Evolutionary conservation across 257 asterid species (phyloP).

Genomic region (Schizonepeta tenuifolia): DNA sequence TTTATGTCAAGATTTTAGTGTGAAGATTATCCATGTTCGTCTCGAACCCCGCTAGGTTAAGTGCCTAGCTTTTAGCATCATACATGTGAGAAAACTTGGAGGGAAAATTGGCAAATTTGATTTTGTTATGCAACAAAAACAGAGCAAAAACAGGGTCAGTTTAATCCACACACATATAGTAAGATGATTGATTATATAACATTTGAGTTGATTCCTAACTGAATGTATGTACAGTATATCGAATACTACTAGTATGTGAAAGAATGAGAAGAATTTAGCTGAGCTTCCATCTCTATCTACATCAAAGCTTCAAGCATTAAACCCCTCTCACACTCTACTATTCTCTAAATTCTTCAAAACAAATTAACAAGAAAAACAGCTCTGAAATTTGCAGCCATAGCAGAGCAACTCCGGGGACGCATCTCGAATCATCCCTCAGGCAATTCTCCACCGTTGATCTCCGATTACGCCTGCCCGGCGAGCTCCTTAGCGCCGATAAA

Average conservation of each 20-base stretch:
- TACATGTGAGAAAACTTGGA: background rate
- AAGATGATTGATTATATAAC: background rate
- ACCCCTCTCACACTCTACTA: conserved; percentile 44
- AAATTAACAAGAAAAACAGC: background rate
- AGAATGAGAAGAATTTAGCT: conserved; percentile 74
- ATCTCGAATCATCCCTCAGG: conserved; percentile 34
- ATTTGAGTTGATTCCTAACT: background rate
- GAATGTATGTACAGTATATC: conserved; percentile 12
- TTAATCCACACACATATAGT: background rate
- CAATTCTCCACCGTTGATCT: conserved; percentile 1
- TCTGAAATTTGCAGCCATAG: background rate
- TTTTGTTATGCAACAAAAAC: background rate
- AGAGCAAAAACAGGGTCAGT: conserved; percentile 35
- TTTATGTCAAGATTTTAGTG: too few relatives aligned
- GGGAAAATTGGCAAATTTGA: background rate
- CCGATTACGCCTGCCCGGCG: conserved; percentile 53
- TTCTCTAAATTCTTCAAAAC: background rate
- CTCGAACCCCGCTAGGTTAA: too few relatives aligned
- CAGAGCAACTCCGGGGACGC: conserved; percentile 84
- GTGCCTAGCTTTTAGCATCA: too few relatives aligned
- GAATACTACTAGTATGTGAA: conserved; percentile 44
- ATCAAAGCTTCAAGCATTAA: conserved; percentile 85
- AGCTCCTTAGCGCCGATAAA: conserved; percentile 62
- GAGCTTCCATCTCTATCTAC: conserved; percentile 81
- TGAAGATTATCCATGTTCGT: too few relatives aligned